A percentile compares a stretch with the other conserved stretches of the same genome.
phyloP scores from a whole-genome alignment of 192 early-diverging fungal genomes.

The Rhizophagus sp. region DNA sequence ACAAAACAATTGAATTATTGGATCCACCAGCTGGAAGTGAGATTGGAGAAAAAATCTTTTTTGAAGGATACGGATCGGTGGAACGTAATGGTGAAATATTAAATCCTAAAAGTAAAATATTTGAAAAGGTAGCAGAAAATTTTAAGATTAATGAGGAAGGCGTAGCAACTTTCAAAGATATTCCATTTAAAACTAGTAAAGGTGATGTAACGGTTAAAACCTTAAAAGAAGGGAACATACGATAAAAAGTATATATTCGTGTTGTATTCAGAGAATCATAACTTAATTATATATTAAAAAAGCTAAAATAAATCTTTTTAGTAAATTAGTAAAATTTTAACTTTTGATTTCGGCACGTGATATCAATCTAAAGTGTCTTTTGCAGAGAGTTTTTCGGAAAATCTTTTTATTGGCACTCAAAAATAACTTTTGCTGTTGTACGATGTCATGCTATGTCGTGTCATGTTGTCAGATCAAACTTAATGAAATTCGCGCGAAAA shows the following conservation, averaged over 20 bases:
- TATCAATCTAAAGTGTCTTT: too few species aligned
- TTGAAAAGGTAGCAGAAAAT: slow-evolving; percentile 56
- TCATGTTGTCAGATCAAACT: too few species aligned
- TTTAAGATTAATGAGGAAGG: slow-evolving; percentile 49
- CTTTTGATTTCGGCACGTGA: too few species aligned
- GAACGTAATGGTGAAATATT: slow-evolving; percentile 48
- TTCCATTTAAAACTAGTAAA: slow-evolving; percentile 51
- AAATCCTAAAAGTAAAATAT: slow-evolving; percentile 68
- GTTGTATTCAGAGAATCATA: too few species aligned
- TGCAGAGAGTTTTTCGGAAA: too few species aligned
- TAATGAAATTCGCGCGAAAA: too few species aligned
- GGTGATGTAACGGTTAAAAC: slow-evolving; percentile 51
- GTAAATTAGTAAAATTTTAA: too few species aligned
- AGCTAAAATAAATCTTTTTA: too few species aligned
- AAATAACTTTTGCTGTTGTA: too few species aligned
- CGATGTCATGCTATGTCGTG: too few species aligned
- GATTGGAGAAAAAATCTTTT: slow-evolving; percentile 54
- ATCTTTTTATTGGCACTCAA: too few species aligned
- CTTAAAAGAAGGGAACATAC: slow-evolving; percentile 43
- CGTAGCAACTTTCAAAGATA: slow-evolving; percentile 53
- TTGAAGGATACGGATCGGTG: slow-evolving; percentile 50
- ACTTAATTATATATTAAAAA: too few species aligned
- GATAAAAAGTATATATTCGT: slow-evolving; percentile 16
- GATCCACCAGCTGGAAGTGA: slow-evolving; percentile 53
- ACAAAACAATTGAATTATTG: slow-evolving; percentile 53